phyloP scores from a whole-genome alignment of 129 eudicot genomes.

The Oenanthe sinensis region DNA sequence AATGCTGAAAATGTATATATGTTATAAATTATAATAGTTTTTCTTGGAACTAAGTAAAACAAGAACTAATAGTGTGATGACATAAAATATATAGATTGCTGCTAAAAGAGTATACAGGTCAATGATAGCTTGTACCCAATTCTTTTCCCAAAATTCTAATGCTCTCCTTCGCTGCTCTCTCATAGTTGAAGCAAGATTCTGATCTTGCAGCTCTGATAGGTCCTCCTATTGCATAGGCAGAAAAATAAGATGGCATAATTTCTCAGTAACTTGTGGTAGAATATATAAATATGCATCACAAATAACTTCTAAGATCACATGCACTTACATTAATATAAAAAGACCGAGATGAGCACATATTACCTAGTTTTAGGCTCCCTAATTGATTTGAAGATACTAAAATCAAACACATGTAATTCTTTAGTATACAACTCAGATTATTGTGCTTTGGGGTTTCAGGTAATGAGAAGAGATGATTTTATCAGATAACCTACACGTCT shows the following conservation, averaged over 20 bases:
- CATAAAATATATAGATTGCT: background rate
- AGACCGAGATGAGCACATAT: background rate
- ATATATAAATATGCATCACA: background rate
- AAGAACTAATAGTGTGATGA: constrained; percentile 3
- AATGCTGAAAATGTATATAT: constrained; percentile 42
- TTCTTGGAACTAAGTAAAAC: background rate
- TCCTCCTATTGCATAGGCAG: constrained; percentile 50
- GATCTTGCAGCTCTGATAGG: constrained; percentile 80
- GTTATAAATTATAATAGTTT: background rate
- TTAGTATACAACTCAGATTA: background rate
- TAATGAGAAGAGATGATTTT: background rate
- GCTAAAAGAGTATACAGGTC: background rate
- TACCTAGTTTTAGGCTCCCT: background rate
- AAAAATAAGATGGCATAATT: background rate
- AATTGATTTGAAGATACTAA: background rate
- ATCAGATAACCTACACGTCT: background rate
- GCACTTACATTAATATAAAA: background rate
- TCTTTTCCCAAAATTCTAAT: constrained; percentile 84
- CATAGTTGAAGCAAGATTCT: constrained; percentile 63
- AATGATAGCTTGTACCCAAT: constrained; percentile 56
- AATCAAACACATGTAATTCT: background rate
- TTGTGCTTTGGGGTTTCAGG: background rate
- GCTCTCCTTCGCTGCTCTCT: constrained; percentile 67
- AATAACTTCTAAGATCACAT: background rate
- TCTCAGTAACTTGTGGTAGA: background rate